Base-by-base conservation (phyloP, 148 eudicot species). In the Pouteria glomerata region DNA sequence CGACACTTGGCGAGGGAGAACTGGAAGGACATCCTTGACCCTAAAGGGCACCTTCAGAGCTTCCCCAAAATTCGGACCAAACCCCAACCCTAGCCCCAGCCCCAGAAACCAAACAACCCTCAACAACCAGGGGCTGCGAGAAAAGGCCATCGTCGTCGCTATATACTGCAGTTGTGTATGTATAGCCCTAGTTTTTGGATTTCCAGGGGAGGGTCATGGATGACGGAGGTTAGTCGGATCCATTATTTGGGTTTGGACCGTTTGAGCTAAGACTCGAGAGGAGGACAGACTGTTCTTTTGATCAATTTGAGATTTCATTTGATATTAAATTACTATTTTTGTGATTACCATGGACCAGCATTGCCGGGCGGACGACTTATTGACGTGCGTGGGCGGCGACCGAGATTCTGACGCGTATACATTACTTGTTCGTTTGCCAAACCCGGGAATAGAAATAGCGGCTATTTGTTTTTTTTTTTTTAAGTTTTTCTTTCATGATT, bases 1-100 rank as follows among this genome's bases (percentile, higher is more conserved):
- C n/a, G 97, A 88, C 12, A 95, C 73, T 81, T 91, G 86, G 8
- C 83, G 85, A 1, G 97, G 98, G 34, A 95, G 79, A 26, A 88
- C 91, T 0, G 98, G 98, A 11, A 95, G 87, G 37, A 95, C 89
- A 73, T 95, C 98, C 6, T 86, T 85, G 10, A 82, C 78, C 64
- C 85, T 80, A 72, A 95, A 89, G 0, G 98, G 98, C 1, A 95
- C 78, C 66, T 86, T 91, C 8, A 95, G 30, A n/a, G 91, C 81
- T 37, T 71, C 66, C 27, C 85, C 93, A 73, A 75, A 82, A 59
- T 80, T 37, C 66, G 68, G 62, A 70, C 82, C 80, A 72, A 84
- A 83, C 80, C 87, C 87, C 78, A 91, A 68, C 67, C 77, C 79
- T 52, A 84, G 71, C 63, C 74, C 79, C 70, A 81, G 10, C 68